Base-by-base conservation (phyloP, 169 alveolate species). In the Besnoitia besnoiti region DNA sequence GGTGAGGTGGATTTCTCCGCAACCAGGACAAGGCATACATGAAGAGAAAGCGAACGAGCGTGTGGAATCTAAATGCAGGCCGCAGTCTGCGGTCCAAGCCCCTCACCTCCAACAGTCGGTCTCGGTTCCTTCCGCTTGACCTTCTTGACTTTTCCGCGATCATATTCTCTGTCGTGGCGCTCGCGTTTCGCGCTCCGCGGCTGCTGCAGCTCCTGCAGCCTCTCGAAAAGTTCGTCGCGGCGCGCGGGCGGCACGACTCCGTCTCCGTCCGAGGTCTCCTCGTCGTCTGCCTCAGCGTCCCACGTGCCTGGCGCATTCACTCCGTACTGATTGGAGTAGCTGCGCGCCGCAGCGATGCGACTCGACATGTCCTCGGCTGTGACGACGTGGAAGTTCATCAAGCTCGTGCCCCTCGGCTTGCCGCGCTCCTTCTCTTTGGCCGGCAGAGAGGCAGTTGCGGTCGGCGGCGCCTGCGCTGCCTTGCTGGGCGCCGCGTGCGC, bases 161-260 rank as follows among this genome's bases (percentile, higher is more conserved):
- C 96, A 67, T 95, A 95, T 67, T 95, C 96, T 90, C 93, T 47
- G 79, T 95, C 96, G 79, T 95, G 95, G 37, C 94, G 94, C 49
- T 94, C 89, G 67, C 96, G 91, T 39, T 62, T 84, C 42, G 40
- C 75, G 40, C 90, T 87, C 90, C 46, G 61, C 55, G 93, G 93
- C 90, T 90, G 93, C 85, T 90, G 93, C 85, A 79, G 75, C 76
- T 40, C 61, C 76, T 90, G 93, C 50, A 90, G 93, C 84, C 76
- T 37, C 47, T 90, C 93, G 35, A 90, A 90, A 73, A 30, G 44
- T 55, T 30, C 67, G 40, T 90, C 82, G 42, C 50, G 51, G 21
- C 51, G 75, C 49, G 49, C 87, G 16, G 67, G 79, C 47, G 92
- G 51, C 1, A 55, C 24, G 0, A 39, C 49, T 30, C 35, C 82